Evolutionary conservation across 2,329 filamentous ascomycete species (phyloP).

Genomic region (Verticillium tricorpus): DNA sequence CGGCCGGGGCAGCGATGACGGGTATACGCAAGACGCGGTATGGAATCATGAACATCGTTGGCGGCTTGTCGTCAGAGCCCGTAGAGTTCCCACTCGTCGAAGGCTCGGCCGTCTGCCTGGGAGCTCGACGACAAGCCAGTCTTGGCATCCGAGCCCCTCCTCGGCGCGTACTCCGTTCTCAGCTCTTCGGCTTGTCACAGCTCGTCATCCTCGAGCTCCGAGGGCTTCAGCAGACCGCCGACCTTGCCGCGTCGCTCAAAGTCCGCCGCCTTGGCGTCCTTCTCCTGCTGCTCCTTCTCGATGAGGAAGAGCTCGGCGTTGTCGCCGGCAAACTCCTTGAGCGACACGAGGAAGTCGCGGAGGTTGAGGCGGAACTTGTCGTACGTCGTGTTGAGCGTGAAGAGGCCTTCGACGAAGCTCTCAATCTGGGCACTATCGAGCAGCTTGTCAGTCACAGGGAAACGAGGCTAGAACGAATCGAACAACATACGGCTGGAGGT

Average conservation of each 20-base stretch:
- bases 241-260: constrained; percentile 92
- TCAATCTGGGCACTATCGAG: constrained; percentile 71
- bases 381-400: constrained; percentile 81
- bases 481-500: constrained; percentile 74
- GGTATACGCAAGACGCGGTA: not conserved
- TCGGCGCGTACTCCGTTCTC: constrained; percentile 2
- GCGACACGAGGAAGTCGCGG: constrained; percentile 92
- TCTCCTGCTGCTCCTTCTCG: constrained; percentile 88
- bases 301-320: constrained; percentile 91
- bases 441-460: constrained; percentile 30
- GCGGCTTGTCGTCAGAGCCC: not conserved
- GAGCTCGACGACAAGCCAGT: not conserved
- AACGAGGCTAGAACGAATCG: not conserved
- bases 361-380: constrained; percentile 94
- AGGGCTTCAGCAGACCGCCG: constrained; percentile 91
- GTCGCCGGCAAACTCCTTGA: constrained; percentile 95
- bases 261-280: constrained; percentile 81
- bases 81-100: constrained; percentile 2
- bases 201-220: constrained; percentile 90
- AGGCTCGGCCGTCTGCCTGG: not conserved
- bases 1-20: not conserved
- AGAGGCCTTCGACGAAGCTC: constrained; percentile 84
- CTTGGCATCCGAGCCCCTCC: not conserved
- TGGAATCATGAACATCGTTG: not conserved
- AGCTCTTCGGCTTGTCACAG: constrained; percentile 41